Base-by-base conservation (phyloP, 768 basidiomycete genomes). In the Obba rivulosa region DNA sequence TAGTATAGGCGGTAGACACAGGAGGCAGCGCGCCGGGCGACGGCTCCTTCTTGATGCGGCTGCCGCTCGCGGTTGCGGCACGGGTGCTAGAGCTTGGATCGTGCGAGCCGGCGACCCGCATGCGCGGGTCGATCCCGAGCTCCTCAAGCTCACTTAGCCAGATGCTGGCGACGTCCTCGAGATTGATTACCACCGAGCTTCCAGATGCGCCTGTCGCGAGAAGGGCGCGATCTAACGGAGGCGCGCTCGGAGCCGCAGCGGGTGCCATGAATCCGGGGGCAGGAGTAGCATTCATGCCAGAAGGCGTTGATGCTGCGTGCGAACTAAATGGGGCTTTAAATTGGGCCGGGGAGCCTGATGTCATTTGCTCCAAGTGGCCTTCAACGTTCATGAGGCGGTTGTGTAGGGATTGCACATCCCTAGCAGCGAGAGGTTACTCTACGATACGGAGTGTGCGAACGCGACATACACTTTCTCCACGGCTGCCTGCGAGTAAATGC, bases 351-450 rank as follows among this genome's bases (percentile, higher is more conserved):
- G 39, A 2, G 55, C 39, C 3, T 55, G 28, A 0, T 51, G 40
- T 8, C 50, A 81, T 62, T 56, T 78, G 72, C 4, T 76, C 73
- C 16, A 86, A 66, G 38, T 76, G 68, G 2, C 78, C 66, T 66
- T 91, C 88, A 53, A 90, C 75, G 49, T 79, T 75, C 23, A 85
- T 78, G 23, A 90, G 73, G 11, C 88, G 79, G 64, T 91, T 91
- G 59, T 91, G 85, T 35, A 92, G 74, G 1, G 87, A 87, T 59
- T 91, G 88, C 2, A 92, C 71, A 64, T 92, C 89, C 38, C 84
- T 86, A n/a, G 57, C 3, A 41, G 21, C 31, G 42, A 8, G 2
- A 13, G 41, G 17, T 25, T 39, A 5, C 16, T 22, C 22, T 22
- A 20, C 24, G 2, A 4, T 25, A 9, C 10, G 31, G 18, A 34